phyloP scores from a whole-genome alignment of 2,329 filamentous ascomycete species.

The Endothia cerciana region DNA sequence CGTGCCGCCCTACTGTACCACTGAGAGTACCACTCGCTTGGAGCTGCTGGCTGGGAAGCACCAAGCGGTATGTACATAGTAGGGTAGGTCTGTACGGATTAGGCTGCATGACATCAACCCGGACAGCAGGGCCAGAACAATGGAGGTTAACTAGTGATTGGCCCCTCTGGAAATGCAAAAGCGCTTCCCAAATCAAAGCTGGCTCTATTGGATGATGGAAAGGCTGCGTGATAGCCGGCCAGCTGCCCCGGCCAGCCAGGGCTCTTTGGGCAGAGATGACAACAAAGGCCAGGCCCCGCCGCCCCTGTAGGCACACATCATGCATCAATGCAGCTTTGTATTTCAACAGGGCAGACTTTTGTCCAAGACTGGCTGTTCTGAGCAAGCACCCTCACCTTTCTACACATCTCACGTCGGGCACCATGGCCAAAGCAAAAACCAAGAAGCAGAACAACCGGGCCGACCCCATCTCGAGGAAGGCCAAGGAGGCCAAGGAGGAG shows the following conservation, averaged over 20 bases:
- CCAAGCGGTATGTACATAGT: too few relatives aligned
- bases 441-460: constrained; percentile 27
- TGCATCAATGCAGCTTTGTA: neutral
- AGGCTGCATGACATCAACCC: neutral
- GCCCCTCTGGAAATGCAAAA: neutral
- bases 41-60: too few relatives aligned
- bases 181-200: neutral
- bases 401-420: neutral
- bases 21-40: too few relatives aligned
- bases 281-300: constrained; percentile 8
- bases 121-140: neutral
- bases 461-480: constrained; percentile 26
- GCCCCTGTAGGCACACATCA: constrained; percentile 6
- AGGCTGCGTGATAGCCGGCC: constrained; percentile 10
- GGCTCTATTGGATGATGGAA: constrained; percentile 13
- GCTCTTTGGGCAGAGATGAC: neutral
- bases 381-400: neutral
- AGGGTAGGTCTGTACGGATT: too few relatives aligned
- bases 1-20: too few relatives aligned
- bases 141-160: neutral
- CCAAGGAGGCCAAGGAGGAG: constrained; percentile 4
- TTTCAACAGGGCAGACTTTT: neutral
- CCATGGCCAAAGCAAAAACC: constrained; percentile 22
- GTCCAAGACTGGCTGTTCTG: neutral
- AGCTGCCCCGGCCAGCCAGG: constrained; percentile 10